Evolutionary conservation across 805 yeast genomes (phyloP), one percentile per base, ranked within the genome.

Genomic region (Candida nitratophila): DNA sequence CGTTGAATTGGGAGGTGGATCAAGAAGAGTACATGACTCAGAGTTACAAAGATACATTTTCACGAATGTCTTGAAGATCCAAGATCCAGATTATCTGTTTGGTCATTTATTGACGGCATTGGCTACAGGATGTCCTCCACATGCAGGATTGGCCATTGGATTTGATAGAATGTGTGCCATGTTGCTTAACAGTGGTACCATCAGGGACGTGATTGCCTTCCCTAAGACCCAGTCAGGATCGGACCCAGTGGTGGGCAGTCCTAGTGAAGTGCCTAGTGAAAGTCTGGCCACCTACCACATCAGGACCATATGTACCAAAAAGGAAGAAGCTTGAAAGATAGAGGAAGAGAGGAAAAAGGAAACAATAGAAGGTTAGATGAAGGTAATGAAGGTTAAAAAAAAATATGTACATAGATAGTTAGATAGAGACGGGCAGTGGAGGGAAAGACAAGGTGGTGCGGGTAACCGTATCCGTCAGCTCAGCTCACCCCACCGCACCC

Each of bases 1-100:
- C 2, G 87, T 86, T 7, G 99, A 93, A 59, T 74, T 90, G 2
- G 99, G 99, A 24, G 99, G 99, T 17, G 99, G 99, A 0, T 87
- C 96, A 6, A 74, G 96, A 50, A 87, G 99, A 77, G 77, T 93
- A 17, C 99, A 93, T 58, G 96, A 89, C 58, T 73, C 93, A 0
- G 70, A 67, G 12, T 67, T 93, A 26, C 99, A 93, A 62, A 71
- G 74, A 44, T 86, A 69, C 58, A 75, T 93, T 5, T 81, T 93
- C 53, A 68, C 80, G 39, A 62, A 78, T 21, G 70, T 91, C 11
- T 69, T 93, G 27, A 64, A 73, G 8, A 81, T 93, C 12, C 40
- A 56, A 1, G 66, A 86, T 49, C 75, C 86, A 24, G 72, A 81
- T 38, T 57, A 60, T 31, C 66, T 88, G 9, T 93, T 93, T 67